Evolutionary conservation across 1,284 basidiomycete species (phyloP), one percentile per base, ranked within the genome.

Genomic region (Bondarzewia mesenterica): DNA sequence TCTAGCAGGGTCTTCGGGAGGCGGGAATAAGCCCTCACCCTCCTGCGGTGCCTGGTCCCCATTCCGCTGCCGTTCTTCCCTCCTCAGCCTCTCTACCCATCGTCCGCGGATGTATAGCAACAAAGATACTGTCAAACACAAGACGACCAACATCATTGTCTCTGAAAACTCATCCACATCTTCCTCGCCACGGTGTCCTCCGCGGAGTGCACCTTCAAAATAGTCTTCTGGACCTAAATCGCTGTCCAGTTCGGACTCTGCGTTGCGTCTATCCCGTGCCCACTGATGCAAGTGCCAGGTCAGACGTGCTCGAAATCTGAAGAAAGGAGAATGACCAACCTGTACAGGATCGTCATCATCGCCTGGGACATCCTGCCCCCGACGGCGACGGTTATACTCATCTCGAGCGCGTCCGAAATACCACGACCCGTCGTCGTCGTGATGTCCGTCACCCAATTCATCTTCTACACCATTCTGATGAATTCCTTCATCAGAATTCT

Each of bases 221-320:
- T 86, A 88, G 60, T 90, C 88, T 50, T 89, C 86, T 0, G 85
- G 82, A 6, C 84, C 85, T 55, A 82, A 80, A 51, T 90, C 88
- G 42, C 71, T 69, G 36, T 89, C 84, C 18, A 79, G 72, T 25
- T 87, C 87, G 52, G 74, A 72, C 54, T 88, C 87, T 5, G 80
- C 80, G 45, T 78, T 76, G 53, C 82, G 72, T 42, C 83, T 76
- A 18, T 87, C 80, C 46, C 83, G 71, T 20, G 87, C 88, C 85
- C 86, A 90, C 80, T 88, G 61, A 43, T 25, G 5, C 21, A 43
- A 14, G 18, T 10, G 39, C 3, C 16, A 14, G 8, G 23, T 39
- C 41, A 38, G 44, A 29, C 27, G 26, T 29, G 29, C 10, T 15
- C 23, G 6, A 23, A n/a, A n/a, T n/a, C n/a, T n/a, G n/a, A 44